Evolutionary conservation across 441 rosid species (phyloP), one percentile per base, ranked within the genome.

Genomic region (Isatis lusitanica): DNA sequence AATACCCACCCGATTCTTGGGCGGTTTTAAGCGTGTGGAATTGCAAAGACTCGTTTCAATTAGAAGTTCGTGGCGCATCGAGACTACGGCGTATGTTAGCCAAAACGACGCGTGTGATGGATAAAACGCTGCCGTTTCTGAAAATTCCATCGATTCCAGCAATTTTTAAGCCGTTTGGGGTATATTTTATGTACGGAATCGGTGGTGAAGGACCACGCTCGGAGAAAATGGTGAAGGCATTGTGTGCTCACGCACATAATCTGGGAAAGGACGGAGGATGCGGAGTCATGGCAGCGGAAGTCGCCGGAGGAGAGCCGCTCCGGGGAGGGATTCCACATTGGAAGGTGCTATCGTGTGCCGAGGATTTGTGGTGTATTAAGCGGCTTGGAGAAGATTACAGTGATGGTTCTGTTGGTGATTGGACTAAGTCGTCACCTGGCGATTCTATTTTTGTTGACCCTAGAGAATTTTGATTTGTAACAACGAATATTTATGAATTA

Each of bases 371-470:
- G 98, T 94, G 98, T 68, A 88, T 92, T 7, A 94, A 94, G 66
- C 81, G 94, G 69, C 91, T 94, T 5, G 94, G 90, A 75, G 90
- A 85, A 31, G 98, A 87, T 74, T 86, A 89, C 47, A 88, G 90
- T 63, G 98, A 94, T 72, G 97, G 94, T 7, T 76, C 91, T 40
- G 81, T 87, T 36, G 93, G 93, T 79, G 99, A 94, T 78, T 94
- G 99, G 99, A 92, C 97, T 15, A 89, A 87, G 59, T 88, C 96
- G 15, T 76, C 87, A 39, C 82, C 96, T 60, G 97, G 86, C 24
- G 6, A 73, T 66, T 89, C 98, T 13, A 90, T 94, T 84, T 94
- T 94, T 82, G 97, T 94, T 73, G 99, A 94, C 75, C 99, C 99
- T 17, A 85, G 99, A 69, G 99, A 94, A 75, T 70, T 92, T 81